Conservation (phyloP, 768 basidiomycete species). For the Asterophora lycoperdoides region DNA sequence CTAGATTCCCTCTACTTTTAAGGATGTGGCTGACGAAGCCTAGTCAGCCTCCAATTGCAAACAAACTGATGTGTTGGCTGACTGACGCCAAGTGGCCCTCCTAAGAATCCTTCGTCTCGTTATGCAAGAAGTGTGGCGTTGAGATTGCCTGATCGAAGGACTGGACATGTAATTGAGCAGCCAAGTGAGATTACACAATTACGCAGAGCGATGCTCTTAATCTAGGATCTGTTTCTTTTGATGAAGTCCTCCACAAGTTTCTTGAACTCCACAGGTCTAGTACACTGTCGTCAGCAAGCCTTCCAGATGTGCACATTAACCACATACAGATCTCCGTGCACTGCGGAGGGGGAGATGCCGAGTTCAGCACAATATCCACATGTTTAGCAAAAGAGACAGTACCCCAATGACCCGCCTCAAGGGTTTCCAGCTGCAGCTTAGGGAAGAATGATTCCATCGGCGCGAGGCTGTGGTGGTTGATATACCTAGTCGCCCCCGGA, state of each 20-base stretch:
- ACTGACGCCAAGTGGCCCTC: neutral
- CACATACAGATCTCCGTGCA: slow-evolving; percentile 64
- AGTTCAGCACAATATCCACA: neutral
- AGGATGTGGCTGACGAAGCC: slow-evolving; percentile 7
- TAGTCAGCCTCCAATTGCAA: neutral
- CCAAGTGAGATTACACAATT: no score
- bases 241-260: slow-evolving; percentile 25
- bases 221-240: neutral
- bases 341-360: slow-evolving; percentile 26
- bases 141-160: neutral
- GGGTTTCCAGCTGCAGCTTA: slow-evolving; percentile 48
- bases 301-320: neutral
- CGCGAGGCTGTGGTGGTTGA: slow-evolving; percentile 67
- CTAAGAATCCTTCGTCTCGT: neutral
- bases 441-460: slow-evolving; percentile 68
- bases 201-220: neutral
- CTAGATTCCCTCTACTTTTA: slow-evolving; percentile 1
- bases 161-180: no score
- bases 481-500: slow-evolving; percentile 41
- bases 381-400: slow-evolving; percentile 18
- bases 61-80: neutral
- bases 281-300: neutral
- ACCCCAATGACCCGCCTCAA: slow-evolving; percentile 86
- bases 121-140: neutral
- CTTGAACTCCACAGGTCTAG: slow-evolving; percentile 48